phyloP scores from a whole-genome alignment of 164 flowering plant species.

The Umbilicus rupestris region DNA sequence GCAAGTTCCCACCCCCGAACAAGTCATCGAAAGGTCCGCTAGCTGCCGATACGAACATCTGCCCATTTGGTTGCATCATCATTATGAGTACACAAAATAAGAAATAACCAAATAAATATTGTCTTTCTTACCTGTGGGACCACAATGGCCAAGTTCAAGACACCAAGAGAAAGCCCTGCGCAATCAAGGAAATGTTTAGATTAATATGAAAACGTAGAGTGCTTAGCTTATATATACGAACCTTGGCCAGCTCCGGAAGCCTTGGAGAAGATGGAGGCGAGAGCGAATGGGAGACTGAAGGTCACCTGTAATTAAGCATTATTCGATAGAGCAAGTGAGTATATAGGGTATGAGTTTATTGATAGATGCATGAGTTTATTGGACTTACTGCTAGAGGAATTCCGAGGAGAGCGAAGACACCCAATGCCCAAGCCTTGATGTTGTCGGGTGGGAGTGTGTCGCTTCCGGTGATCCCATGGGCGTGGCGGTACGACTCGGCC shows the following conservation, averaged over 20 bases:
- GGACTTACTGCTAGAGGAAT: conserved; percentile 48
- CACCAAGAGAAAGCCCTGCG: conserved; percentile 1
- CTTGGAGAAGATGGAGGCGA: conserved; percentile 2
- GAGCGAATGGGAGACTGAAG: conserved; percentile 6
- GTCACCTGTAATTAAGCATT: background rate
- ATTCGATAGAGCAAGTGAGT: too few species aligned
- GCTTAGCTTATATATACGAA: too few species aligned
- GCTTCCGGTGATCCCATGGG: background rate
- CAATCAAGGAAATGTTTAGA: too few species aligned
- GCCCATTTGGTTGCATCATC: too few species aligned
- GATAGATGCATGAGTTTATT: too few species aligned
- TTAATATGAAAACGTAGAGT: too few species aligned
- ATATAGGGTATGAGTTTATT: too few species aligned
- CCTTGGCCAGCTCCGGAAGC: conserved; percentile 6
- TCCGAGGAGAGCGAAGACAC: conserved; percentile 43
- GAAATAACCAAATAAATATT: too few species aligned
- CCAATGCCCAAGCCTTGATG: conserved; percentile 36
- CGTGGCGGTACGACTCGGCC: conserved; percentile 19
- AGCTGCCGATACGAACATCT: conserved; percentile 3
- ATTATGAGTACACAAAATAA: too few species aligned
- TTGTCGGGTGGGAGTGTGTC: conserved; percentile 11
- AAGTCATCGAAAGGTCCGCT: background rate
- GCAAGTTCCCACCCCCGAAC: conserved; percentile 5
- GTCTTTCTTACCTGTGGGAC: conserved; percentile 8
- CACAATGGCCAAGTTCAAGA: conserved; percentile 3